Evolutionary conservation across 176 grass and related monocot species (phyloP).

Genomic region (Paspalum notatum): DNA sequence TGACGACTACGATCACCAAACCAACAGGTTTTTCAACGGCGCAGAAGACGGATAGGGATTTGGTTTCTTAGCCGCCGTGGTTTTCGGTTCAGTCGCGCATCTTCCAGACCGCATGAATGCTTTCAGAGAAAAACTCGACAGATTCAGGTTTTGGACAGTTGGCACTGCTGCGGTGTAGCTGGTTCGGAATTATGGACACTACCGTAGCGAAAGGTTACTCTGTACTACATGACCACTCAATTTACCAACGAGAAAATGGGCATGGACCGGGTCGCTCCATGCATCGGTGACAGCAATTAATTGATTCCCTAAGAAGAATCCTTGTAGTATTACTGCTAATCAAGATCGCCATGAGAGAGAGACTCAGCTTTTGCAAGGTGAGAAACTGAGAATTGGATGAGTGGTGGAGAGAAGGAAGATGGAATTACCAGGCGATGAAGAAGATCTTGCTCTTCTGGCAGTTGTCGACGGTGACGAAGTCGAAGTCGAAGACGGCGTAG

Average conservation of each 20-base stretch:
- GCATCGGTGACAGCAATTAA: background rate
- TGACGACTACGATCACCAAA: conserved; percentile 5
- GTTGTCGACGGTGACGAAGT: conserved; percentile 93
- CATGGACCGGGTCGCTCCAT: background rate
- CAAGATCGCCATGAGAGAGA: background rate
- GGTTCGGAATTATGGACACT: background rate
- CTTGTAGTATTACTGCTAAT: background rate
- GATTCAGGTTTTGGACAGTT: conserved; percentile 10
- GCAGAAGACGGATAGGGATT: conserved; percentile 12
- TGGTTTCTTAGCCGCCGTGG: conserved; percentile 15
- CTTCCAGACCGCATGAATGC: conserved; percentile 19
- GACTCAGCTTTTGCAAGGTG: background rate
- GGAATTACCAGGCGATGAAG: conserved; percentile 80
- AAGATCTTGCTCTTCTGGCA: conserved; percentile 99
- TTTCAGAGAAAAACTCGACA: conserved; percentile 38
- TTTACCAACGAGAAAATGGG: background rate
- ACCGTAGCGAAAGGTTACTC: conserved; percentile 1
- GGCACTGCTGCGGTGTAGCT: background rate
- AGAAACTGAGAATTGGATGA: background rate
- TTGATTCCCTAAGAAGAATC: background rate
- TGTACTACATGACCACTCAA: background rate
- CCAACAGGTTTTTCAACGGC: background rate
- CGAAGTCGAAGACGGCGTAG: conserved; percentile 98
- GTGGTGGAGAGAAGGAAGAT: background rate
- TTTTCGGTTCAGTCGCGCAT: conserved; percentile 24